Evolutionary conservation across 768 basidiomycete species (phyloP), one percentile per base, ranked within the genome.

Genomic region (Calocybe indica): DNA sequence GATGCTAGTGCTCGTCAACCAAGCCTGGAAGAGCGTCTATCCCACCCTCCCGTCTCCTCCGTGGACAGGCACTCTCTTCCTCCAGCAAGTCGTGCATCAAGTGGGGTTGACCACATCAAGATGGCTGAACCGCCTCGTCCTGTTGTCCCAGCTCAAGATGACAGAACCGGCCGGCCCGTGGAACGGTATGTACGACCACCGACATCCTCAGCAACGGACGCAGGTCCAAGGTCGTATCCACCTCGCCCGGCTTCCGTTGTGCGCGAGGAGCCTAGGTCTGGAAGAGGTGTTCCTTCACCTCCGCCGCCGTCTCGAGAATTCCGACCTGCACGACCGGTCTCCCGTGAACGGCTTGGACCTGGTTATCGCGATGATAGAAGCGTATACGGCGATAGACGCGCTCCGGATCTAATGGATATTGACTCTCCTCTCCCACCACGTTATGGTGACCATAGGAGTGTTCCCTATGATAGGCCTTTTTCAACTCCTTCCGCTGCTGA

Each of bases 21-120:
- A 8, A 69, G 58, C 49, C 56, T 74, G 15, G 73, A 72, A 62
- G 71, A 74, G 44, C 67, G 73, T 49, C 56, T 73, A 8, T 69
- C 72, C 45, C 54, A 61, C 33, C 62, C 59, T 42, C 56, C 61
- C 43, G 54, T 54, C 31, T 43, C 61, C 40, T 54, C 58, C 43
- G 37, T 49, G 54, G 56, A 57, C 35, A 41, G 51, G 13, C 59
- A 55, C 32, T 37, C 54, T 8, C 32, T 47, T 12, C 52, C 57
- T 46, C 49, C 60, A 31, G 47, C 52, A 40, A 11, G 51, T 40
- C 40, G 46, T 44, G 50, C 43, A 46, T 58, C 47, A 40, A 36
- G 50, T 31, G 32, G 46, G 5, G 55, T 57, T 22, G 53, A 52
- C 12, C 52, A 48, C 31, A 32, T 35, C 31, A 44, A 35, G 40